Base-by-base conservation (phyloP, 495 filamentous ascomycete species). In the Pyrenula aspistea region DNA sequence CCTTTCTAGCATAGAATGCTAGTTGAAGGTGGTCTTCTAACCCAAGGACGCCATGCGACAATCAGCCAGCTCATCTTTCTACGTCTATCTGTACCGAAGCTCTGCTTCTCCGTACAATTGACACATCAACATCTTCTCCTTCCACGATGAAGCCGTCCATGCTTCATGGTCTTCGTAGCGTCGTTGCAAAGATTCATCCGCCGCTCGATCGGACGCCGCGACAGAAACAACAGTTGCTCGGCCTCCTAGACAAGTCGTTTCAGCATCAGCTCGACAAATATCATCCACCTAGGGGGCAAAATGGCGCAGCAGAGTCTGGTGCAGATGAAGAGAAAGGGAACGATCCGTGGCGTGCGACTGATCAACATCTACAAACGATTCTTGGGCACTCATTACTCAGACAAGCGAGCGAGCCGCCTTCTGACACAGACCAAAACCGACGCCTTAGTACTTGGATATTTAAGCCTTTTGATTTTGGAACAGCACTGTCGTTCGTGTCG, bases 361-460 rank as follows among this genome's bases (percentile, higher is more conserved):
- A 80, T 60, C 68, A 69, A 24, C 87, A 86, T 67, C 57, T 91
- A 49, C 71, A 76, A 51, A 72, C 76, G 31, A 83, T 91, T 49
- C 74, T 91, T n/a, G 76, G 77, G n/a, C 86, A 85, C 63, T 86
- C 87, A 1, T 72, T 90, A 20, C 78, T 85, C n/a, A n/a, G n/a
- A n/a, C n/a, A n/a, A n/a, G n/a, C n/a, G n/a, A n/a, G n/a, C n/a
- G 31, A 42, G 31, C 31, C 31, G 31, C 4, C 15, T 8, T 8
- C 4, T 4, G 15, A 42, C 31, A 4, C 15, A 15, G 31, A 42
- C 15, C 31, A 4, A 8, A 4, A 42, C 31, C 8, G 15, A 15
- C 31, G 31, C 15, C 15, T 42, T 4, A n/a, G n/a, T n/a, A n/a
- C n/a, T n/a, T n/a, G n/a, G n/a, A n/a, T n/a, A n/a, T n/a, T n/a